A percentile compares a stretch with the other conserved stretches of the same genome.
These are phyloP conservation scores for Eucalyptus tenuipes DNA, from an alignment of 345 rosid genomes.

Conservation along the genomic window DNA sequence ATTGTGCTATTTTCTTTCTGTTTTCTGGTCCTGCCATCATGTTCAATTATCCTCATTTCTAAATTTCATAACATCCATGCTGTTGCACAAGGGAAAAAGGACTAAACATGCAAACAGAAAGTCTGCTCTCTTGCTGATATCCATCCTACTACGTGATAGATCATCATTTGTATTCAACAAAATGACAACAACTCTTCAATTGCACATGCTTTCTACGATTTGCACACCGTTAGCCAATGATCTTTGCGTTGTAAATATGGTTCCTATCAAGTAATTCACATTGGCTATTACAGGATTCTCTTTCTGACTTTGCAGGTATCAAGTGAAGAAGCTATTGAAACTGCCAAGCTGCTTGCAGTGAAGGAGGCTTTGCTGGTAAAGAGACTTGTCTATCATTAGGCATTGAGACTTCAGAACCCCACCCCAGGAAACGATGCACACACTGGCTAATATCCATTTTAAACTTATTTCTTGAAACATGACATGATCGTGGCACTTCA, in stretches of 20 bases:
- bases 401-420: background rate
- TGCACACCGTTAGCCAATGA: background rate
- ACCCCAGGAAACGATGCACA: background rate
- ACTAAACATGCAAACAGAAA: background rate
- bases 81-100: background rate
- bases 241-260: background rate
- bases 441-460: background rate
- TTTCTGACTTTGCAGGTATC: slow-evolving; percentile 27
- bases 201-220: background rate
- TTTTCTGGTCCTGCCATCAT: background rate
- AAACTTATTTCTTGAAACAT: background rate
- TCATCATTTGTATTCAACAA: background rate
- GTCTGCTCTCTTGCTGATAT: background rate
- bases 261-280: background rate
- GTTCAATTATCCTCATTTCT: background rate
- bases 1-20: background rate
- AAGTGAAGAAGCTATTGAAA: slow-evolving; percentile 80
- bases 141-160: background rate
- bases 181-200: background rate
- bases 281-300: background rate
- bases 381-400: background rate
- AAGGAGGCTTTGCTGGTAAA: slow-evolving; percentile 85
- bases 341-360: slow-evolving; percentile 55
- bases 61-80: background rate
- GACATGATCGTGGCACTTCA: background rate